phyloP scores from a whole-genome alignment of 164 flowering plant genomes.

The Berberis vulgaris region DNA sequence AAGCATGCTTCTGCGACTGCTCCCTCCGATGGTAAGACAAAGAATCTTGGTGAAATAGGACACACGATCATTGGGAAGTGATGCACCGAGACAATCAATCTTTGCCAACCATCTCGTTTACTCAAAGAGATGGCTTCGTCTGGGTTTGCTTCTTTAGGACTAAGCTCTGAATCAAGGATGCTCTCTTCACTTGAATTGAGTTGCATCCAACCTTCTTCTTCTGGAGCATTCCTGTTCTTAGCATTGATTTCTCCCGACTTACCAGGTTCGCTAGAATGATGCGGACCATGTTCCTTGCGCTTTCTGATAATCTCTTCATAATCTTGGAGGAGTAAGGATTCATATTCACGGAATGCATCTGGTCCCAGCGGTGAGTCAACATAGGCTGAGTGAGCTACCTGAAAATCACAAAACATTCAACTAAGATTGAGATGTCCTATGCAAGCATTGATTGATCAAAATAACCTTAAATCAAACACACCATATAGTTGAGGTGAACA shows the following conservation, averaged over 20 bases:
- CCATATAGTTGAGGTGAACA: no score
- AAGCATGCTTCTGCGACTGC: slow-evolving; percentile 76
- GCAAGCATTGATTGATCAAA: no score
- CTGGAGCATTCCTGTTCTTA: slow-evolving; percentile 21
- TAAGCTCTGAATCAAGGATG: slow-evolving; percentile 19
- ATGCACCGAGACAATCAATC: slow-evolving; percentile 60
- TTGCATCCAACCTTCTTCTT: slow-evolving; percentile 60
- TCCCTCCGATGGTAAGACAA: slow-evolving; percentile 93
- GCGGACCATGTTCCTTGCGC: slow-evolving; percentile 13
- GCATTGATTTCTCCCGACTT: slow-evolving; percentile 14
- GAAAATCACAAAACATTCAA: slow-evolving; percentile 9
- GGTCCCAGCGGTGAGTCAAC: slow-evolving; percentile 96
- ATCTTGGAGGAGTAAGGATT: slow-evolving; percentile 84
- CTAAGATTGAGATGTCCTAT: background rate
- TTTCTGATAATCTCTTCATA: slow-evolving; percentile 73
- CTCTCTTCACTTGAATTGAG: slow-evolving; percentile 37
- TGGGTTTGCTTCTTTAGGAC: slow-evolving; percentile 21
- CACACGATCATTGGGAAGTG: slow-evolving; percentile 89
- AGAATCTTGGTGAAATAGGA: slow-evolving; percentile 76
- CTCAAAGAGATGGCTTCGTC: slow-evolving; percentile 17
- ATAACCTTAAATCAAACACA: background rate
- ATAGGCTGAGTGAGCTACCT: slow-evolving; percentile 81
- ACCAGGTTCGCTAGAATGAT: slow-evolving; percentile 7
- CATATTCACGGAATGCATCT: slow-evolving; percentile 91
- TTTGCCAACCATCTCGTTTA: slow-evolving; percentile 25